Evolutionary conservation across 1,139 yeast genomes (phyloP), one percentile per base, ranked within the genome.

Genomic region (Hyphopichia burtonii): DNA sequence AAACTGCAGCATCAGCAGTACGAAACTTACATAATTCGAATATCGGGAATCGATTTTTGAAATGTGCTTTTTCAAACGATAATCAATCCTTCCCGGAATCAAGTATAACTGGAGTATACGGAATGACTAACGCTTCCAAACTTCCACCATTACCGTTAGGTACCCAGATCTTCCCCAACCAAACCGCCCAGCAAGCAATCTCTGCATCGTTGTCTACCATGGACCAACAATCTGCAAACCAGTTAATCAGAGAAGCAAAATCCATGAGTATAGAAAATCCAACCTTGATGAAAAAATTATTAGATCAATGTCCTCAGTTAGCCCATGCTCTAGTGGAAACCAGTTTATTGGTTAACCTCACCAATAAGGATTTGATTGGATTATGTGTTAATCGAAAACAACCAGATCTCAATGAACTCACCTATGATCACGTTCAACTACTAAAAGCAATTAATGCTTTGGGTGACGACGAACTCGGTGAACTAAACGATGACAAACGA

Each of bases 1-100:
- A 87, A 52, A 86, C 96, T 0, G 96, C 97, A 1, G 83, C 88
- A 2, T 83, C 94, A 14, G 98, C 98, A 0, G 96, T 90, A 16
- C 71, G 98, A 45, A 93, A 91, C 64, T 69, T 91, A 51, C 87
- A 88, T 61, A 86, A 88, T 50, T 84, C 85, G 65, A 75, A 79
- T 25, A 78, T 91, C 38, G 96, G 96, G 1, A 79, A 80, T 44
- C 69, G 96, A 47, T 71, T 69, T 37, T 65, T 91, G 40, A 81
- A 85, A 50, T 94, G 96, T 52, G 86, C 88, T 19, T 84, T 83
- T 58, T 71, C 90, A 37, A 64, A 68, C 42, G 84, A 76, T 55
- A 62, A 33, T 16, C 41, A 27, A 34, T 25, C 41, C 8, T 38
- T 38, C 16, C 30, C 34, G n/a, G 53, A 36, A 41, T 48, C 31